A percentile compares a stretch with the other conserved stretches of the same genome.
phyloP scores from a whole-genome alignment of 23 red algal species.

The Gracilaria domingensis region DNA sequence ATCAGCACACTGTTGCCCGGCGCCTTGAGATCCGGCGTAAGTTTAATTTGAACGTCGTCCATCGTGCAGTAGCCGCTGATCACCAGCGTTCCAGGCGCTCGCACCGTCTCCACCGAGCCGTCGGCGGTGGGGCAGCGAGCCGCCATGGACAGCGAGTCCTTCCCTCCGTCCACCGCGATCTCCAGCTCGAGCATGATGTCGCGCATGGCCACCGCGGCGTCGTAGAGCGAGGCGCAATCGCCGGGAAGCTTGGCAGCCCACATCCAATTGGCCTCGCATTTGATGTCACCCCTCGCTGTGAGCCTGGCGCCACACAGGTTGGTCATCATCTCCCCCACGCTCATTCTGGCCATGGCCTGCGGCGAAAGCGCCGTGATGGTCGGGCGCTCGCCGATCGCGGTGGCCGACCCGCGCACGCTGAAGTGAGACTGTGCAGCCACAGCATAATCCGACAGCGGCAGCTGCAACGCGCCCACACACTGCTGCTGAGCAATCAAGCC shows the following conservation, averaged over 20 bases:
- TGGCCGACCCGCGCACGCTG: conserved; percentile 71
- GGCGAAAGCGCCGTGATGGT: conserved; percentile 75
- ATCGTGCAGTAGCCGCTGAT: conserved; percentile 90
- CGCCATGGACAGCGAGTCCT: conserved; percentile 99
- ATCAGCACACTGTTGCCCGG: conserved; percentile 76
- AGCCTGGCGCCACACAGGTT: conserved; percentile 87
- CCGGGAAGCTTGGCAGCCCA: conserved; percentile 92
- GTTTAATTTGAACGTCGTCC: conserved; percentile 66
- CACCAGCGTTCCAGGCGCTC: conserved; percentile 95
- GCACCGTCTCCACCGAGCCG: conserved; percentile 73
- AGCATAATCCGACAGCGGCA: conserved; percentile 91
- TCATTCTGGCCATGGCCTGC: conserved; percentile 96
- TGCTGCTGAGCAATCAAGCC: conserved; percentile 98
- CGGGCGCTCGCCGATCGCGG: conserved; percentile 89
- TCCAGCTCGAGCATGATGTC: conserved; percentile 85
- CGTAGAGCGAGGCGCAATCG: conserved; percentile 87
- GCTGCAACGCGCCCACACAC: conserved; percentile 94
- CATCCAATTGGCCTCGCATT: conserved; percentile 99
- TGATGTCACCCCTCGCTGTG: conserved; percentile 76
- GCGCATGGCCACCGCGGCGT: conserved; percentile 86
- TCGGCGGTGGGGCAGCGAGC: conserved; percentile 73
- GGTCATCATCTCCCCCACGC: conserved; percentile 98
- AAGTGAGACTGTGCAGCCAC: conserved; percentile 82
- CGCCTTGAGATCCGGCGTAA: conserved; percentile 90
- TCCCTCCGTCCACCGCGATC: conserved; percentile 98